Evolutionary conservation across 129 eudicot species (phyloP).

Genomic region (Flaveria ramosissima): DNA sequence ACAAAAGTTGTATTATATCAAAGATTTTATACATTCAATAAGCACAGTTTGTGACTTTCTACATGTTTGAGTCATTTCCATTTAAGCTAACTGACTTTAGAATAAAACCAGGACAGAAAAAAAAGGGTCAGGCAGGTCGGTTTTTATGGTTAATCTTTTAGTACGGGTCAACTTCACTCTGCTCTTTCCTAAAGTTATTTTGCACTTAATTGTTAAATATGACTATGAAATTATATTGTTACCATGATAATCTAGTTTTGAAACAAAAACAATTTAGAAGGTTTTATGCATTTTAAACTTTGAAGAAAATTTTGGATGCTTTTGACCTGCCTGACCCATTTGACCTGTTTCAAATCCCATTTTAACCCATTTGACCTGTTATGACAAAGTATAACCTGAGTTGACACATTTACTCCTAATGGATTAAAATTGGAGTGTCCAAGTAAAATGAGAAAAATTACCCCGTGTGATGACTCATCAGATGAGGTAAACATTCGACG

Average conservation of each 20-base stretch:
- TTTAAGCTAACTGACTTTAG: background rate
- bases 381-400: slow-evolving; percentile 1
- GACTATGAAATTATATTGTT: background rate
- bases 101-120: background rate
- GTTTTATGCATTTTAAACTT: background rate
- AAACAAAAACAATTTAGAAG: background rate
- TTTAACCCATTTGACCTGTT: background rate
- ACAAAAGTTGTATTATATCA: background rate
- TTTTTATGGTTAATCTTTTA: background rate
- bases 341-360: background rate
- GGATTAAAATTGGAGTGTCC: background rate
- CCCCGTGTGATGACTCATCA: slow-evolving; percentile 66
- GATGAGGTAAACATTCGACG: slow-evolving; percentile 75
- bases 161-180: background rate
- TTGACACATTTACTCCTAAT: background rate
- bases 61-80: background rate
- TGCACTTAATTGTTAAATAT: background rate
- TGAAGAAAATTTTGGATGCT: background rate
- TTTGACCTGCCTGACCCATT: background rate
- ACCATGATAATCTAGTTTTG: background rate
- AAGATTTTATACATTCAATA: background rate
- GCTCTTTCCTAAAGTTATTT: background rate
- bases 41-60: background rate
- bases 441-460: slow-evolving; percentile 26
- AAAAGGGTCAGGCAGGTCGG: background rate